A percentile compares a stretch with the other conserved stretches of the same genome.
phyloP scores from a whole-genome alignment of 352 stramenopile species.

The Phytophthora tentaculata region DNA sequence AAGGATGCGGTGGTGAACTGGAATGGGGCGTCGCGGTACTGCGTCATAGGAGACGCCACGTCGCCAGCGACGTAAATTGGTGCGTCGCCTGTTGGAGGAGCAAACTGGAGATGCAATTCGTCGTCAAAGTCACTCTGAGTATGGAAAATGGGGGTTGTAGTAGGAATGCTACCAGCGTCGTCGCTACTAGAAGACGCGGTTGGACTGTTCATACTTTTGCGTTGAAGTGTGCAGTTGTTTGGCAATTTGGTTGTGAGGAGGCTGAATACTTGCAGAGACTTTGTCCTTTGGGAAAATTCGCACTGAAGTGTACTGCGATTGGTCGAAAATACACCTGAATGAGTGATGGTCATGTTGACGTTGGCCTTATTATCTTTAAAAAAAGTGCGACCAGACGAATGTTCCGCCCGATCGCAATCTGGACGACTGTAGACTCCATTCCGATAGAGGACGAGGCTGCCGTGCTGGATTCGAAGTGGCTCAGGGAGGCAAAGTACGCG shows the following conservation, averaged over 20 bases:
- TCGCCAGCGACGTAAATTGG: constrained; percentile 23
- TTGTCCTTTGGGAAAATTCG: constrained; percentile 30
- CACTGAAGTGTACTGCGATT: constrained; percentile 11
- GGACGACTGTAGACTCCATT: background rate
- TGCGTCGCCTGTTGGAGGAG: background rate
- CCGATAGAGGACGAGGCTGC: background rate
- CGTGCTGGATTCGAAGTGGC: constrained; percentile 8
- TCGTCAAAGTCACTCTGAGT: constrained; percentile 30
- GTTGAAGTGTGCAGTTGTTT: constrained; percentile 19
- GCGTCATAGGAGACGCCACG: constrained; percentile 24
- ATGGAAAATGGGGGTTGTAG: constrained; percentile 28
- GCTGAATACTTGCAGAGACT: background rate
- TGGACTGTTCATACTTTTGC: constrained; percentile 31
- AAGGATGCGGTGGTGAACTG: constrained; percentile 43
- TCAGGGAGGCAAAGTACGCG: constrained; percentile 3
- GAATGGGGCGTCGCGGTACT: constrained; percentile 57
- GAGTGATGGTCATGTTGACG: constrained; percentile 35
- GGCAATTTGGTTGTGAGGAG: constrained; percentile 24
- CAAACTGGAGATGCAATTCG: constrained; percentile 43
- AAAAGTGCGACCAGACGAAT: constrained; percentile 20
- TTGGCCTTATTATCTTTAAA: constrained; percentile 15
- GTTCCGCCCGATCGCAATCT: constrained; percentile 25
- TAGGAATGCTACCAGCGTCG: background rate
- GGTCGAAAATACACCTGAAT: constrained; percentile 13
- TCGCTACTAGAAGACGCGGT: constrained; percentile 24